These are phyloP conservation scores for Cryptosporidium sp. DNA, from an alignment of 169 alveolate species.

Conservation along the genomic window DNA sequence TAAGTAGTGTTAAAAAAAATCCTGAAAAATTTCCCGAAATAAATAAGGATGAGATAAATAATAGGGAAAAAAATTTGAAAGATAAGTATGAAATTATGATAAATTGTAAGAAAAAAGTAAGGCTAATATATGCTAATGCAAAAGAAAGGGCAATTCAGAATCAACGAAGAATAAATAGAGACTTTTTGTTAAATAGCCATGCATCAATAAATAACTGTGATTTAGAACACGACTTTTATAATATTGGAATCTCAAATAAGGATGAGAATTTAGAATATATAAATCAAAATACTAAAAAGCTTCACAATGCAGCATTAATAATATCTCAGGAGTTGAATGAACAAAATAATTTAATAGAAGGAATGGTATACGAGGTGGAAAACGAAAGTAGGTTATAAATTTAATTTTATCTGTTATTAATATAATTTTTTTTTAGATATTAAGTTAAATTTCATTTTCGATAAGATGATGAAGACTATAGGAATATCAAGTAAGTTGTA, in stretches of 20 bases:
- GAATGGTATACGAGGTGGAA: slow-evolving; percentile 1
- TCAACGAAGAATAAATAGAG: slow-evolving; percentile 25
- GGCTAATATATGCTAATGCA: background rate
- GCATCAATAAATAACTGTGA: background rate
- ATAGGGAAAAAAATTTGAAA: slow-evolving; percentile 28
- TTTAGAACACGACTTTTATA: background rate
- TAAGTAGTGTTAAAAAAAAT: slow-evolving; percentile 4
- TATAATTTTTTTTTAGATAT: background rate
- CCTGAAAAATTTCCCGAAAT: slow-evolving; percentile 42
- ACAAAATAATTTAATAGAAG: slow-evolving; percentile 61
- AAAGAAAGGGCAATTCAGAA: slow-evolving; percentile 11
- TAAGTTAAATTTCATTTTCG: slow-evolving; percentile 10
- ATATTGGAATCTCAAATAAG: background rate
- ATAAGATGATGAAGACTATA: slow-evolving; percentile 22
- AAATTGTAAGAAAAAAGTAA: slow-evolving; percentile 14
- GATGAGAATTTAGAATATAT: slow-evolving; percentile 29
- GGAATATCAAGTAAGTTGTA: slow-evolving; percentile 71
- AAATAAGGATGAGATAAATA: slow-evolving; percentile 20
- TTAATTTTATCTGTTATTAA: background rate
- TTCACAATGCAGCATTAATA: slow-evolving; percentile 44
- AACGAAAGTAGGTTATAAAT: slow-evolving; percentile 40
- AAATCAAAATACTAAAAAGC: slow-evolving; percentile 27
- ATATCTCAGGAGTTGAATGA: slow-evolving; percentile 66
- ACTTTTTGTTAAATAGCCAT: slow-evolving; percentile 5
- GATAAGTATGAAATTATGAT: background rate